A percentile compares a stretch with the other conserved stretches of the same genome.
Conservation (phyloP, 768 basidiomycete genomes). For the Boletales sp. region DNA sequence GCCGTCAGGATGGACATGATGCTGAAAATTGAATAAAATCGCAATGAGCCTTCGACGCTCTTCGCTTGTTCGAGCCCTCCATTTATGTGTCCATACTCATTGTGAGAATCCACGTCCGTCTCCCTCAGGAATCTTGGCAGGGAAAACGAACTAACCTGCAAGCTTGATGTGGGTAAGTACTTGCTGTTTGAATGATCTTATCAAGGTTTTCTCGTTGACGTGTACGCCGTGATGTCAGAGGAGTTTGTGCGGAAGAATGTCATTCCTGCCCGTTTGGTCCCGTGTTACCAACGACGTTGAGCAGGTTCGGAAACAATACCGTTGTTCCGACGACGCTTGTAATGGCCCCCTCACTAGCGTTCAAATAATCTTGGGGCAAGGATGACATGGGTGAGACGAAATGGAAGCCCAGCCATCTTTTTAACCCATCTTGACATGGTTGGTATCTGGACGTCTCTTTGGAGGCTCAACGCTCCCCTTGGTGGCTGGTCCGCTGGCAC, state of each 20-base stretch:
- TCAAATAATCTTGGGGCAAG: too few species aligned
- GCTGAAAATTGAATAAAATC: neutral
- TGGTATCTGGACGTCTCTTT: too few species aligned
- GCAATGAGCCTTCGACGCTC: too few species aligned
- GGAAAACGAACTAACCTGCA: neutral
- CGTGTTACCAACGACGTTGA: neutral
- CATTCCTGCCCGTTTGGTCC: neutral
- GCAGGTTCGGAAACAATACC: neutral
- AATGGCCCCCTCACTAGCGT: neutral
- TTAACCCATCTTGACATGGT: too few species aligned
- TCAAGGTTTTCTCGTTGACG: neutral
- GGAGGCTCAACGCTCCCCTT: too few species aligned
- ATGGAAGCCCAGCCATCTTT: too few species aligned
- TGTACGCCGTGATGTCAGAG: neutral
- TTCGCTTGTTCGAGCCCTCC: too few species aligned
- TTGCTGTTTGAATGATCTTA: neutral
- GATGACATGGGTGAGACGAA: too few species aligned
- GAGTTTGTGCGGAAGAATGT: conserved; percentile 5
- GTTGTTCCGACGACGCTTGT: neutral
- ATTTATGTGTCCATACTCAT: neutral
- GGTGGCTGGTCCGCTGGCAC: too few species aligned
- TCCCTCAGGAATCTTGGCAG: neutral
- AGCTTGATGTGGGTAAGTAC: neutral
- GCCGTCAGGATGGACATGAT: neutral
- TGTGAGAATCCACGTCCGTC: neutral